Conservation (phyloP, 2,329 filamentous ascomycete genomes). For the Venturia carpophila region DNA sequence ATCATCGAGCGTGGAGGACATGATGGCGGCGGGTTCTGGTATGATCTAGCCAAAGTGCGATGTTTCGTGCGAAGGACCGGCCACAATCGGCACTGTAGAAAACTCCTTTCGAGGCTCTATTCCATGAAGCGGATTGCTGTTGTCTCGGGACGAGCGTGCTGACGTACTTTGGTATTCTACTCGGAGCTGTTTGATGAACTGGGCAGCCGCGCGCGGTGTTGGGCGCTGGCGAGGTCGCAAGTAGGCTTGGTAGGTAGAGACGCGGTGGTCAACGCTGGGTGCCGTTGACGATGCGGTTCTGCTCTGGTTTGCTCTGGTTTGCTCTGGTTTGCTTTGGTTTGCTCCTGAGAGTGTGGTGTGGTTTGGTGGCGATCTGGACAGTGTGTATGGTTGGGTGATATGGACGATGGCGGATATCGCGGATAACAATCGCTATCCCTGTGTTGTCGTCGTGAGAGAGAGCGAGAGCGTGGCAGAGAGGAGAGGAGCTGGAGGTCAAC, state of each 20-base stretch:
- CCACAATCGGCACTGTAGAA: background rate
- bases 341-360: background rate
- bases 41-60: background rate
- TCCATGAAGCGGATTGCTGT: background rate
- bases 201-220: background rate
- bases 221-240: background rate
- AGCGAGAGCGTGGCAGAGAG: too few species aligned
- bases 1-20: constrained; percentile 34
- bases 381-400: background rate
- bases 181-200: background rate
- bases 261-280: background rate
- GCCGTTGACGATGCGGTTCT: background rate
- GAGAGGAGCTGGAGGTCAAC: too few species aligned
- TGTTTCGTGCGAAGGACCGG: background rate
- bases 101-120: background rate
- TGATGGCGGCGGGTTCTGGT: constrained; percentile 21
- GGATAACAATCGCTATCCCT: too few species aligned
- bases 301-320: background rate
- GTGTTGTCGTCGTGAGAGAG: too few species aligned
- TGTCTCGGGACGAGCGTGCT: background rate
- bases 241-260: background rate
- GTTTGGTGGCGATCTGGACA: too few species aligned
- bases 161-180: background rate
- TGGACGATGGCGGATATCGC: too few species aligned
- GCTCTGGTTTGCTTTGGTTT: background rate